Base-by-base conservation (phyloP, 1,284 basidiomycete species). In the Puccinia triticina region DNA sequence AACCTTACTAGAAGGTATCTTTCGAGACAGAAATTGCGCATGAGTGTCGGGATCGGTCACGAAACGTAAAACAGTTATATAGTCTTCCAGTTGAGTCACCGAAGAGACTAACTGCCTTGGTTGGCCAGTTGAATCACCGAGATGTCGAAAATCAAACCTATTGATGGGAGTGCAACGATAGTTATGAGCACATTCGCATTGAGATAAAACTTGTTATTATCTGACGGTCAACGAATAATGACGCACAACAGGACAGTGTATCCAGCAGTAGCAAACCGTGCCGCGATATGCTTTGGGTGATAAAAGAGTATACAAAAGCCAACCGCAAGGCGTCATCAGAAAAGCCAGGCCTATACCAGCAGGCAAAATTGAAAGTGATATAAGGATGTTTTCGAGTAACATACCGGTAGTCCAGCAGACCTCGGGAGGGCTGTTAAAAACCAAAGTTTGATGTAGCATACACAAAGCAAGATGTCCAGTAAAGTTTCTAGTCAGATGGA, bases 211-310 rank as follows among this genome's bases (percentile, higher is more conserved):
- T 59, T 57, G 32, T 32, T n/a, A 46, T 59, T n/a, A 40, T 1
- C 16, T 18, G 23, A 18, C 26, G n/a, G 32, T 46, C 23, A 40
- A 4, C 3, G 23, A 32, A 46, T 3, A 43, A 26, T 66, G 3
- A 59, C 75, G 43, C 75, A 77, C 75, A 77, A 32, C 57, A 77
- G 46, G 32, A 77, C 75, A n/a, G 59, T 77, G 37, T 77, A 77
- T 1, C 75, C 75, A 34, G 50, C 75, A 57, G 34, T 50, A n/a
- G 75, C 57, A 48, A 77, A 77, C 32, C 59, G 57, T 46, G 32
- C 43, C 64, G 75, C 75, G 8, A 77, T 48, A 23, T 77, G 75
- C 75, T 77, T 40, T 29, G n/a, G 32, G 40, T 23, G 29, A n/a
- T 12, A 26, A 48, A 14, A 23, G 12, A 59, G 37, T 18, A 40